Evolutionary conservation across 1,139 yeast genomes (phyloP).

Genomic region (Yamadazyma dushanensis): DNA sequence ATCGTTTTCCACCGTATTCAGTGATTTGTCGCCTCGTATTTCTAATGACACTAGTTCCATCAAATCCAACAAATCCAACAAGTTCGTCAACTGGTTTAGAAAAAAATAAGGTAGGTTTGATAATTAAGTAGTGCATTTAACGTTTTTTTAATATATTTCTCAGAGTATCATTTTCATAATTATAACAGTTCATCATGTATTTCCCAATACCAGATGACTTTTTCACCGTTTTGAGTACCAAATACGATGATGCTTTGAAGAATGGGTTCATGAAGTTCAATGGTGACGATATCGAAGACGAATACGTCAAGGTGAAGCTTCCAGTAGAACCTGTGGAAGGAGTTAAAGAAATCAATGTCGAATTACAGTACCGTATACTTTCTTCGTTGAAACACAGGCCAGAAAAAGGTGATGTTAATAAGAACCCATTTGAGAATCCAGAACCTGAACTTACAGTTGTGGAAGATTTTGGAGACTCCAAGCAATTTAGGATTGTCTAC

Average conservation of each 20-base stretch:
- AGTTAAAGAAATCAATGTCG: slow-evolving; percentile 14
- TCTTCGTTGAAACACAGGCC: slow-evolving; percentile 59
- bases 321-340: slow-evolving; percentile 19
- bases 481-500: slow-evolving; percentile 63
- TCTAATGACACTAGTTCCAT: slow-evolving; percentile 12
- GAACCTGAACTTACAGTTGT: slow-evolving; percentile 73
- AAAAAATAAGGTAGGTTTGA: slow-evolving; percentile 12
- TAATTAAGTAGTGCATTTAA: too few relatives aligned
- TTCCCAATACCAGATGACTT: slow-evolving; percentile 29
- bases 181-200: slow-evolving; percentile 19
- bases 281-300: slow-evolving; percentile 29
- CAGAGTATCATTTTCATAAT: too few relatives aligned
- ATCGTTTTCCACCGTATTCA: slow-evolving; percentile 13
- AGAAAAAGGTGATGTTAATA: slow-evolving; percentile 37
- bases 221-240: slow-evolving; percentile 20
- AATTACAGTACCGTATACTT: slow-evolving; percentile 34
- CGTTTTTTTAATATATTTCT: too few relatives aligned
- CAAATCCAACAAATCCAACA: slow-evolving; percentile 12
- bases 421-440: slow-evolving; percentile 78
- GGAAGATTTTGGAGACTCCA: slow-evolving; percentile 44
- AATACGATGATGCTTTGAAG: slow-evolving; percentile 29
- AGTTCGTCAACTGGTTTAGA: slow-evolving; percentile 18
- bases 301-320: slow-evolving; percentile 20
- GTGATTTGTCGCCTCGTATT: slow-evolving; percentile 13
- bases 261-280: slow-evolving; percentile 28